Conservation (phyloP, 441 rosid genomes). For the Biscutella laevigata region DNA sequence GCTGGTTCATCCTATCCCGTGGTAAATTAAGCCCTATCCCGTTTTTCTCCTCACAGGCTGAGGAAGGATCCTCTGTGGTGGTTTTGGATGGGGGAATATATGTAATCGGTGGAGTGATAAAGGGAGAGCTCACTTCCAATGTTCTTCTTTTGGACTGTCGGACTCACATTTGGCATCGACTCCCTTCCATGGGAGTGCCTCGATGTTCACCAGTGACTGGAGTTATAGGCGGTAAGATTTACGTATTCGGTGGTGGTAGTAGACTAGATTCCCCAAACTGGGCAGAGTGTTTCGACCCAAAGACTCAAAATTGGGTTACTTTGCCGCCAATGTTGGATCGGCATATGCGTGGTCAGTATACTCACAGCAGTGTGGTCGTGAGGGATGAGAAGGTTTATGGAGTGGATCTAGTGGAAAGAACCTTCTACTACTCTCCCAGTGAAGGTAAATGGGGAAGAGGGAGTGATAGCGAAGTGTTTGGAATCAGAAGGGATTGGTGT, state of each 20-base stretch:
- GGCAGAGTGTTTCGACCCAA: background rate
- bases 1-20: background rate
- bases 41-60: background rate
- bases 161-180: background rate
- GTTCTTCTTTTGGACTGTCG: background rate
- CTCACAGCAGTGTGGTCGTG: background rate
- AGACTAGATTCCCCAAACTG: background rate
- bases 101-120: background rate
- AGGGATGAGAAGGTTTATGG: background rate
- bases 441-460: slow-evolving; percentile 10
- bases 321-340: background rate
- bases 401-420: background rate
- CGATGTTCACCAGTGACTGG: background rate
- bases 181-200: background rate
- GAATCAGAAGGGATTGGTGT: background rate
- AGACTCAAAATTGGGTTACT: background rate
- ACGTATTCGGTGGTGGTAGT: slow-evolving; percentile 8
- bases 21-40: background rate
- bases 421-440: background rate
- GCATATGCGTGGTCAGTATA: background rate
- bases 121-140: background rate
- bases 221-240: background rate
- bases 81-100: background rate
- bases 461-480: background rate
- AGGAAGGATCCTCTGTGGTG: background rate